Conservation (phyloP, 108 stramenopile species). For the Parietichytrium sp. region DNA sequence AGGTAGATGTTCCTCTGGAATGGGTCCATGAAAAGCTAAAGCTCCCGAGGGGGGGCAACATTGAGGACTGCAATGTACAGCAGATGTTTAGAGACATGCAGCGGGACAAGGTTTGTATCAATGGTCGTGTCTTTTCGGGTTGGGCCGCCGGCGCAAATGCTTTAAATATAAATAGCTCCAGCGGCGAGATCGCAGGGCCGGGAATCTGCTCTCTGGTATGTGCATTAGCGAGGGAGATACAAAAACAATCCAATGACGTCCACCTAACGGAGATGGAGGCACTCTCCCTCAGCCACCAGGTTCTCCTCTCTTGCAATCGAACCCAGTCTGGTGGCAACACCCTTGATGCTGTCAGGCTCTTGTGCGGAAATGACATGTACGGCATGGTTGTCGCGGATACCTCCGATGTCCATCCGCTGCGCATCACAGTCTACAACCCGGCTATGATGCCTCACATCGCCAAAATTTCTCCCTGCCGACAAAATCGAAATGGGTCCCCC, state of each 20-base stretch:
- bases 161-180: too few relatives aligned
- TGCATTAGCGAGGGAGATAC: not conserved
- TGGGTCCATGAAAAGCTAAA: slow-evolving; percentile 35
- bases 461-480: not conserved
- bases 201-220: not conserved
- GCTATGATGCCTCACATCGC: not conserved
- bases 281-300: not conserved
- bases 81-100: slow-evolving; percentile 35
- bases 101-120: slow-evolving; percentile 1
- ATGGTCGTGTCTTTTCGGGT: not conserved
- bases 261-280: slow-evolving; percentile 18
- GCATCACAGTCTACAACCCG: slow-evolving; percentile 1
- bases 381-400: slow-evolving; percentile 17
- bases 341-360: slow-evolving; percentile 28
- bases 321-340: slow-evolving; percentile 35
- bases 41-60: slow-evolving; percentile 11
- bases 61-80: not conserved
- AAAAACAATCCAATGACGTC: not conserved
- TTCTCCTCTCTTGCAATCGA: slow-evolving; percentile 24
- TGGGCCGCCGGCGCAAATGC: slow-evolving; percentile 3
- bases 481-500: not conserved
- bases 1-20: not conserved
- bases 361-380: not conserved
- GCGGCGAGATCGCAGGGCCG: not conserved
- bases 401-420: not conserved